A percentile compares a stretch with the other conserved stretches of the same genome.
These are phyloP conservation scores for Candida maltosa DNA, from an alignment of 805 yeast genomes.

Conservation along the genomic window DNA sequence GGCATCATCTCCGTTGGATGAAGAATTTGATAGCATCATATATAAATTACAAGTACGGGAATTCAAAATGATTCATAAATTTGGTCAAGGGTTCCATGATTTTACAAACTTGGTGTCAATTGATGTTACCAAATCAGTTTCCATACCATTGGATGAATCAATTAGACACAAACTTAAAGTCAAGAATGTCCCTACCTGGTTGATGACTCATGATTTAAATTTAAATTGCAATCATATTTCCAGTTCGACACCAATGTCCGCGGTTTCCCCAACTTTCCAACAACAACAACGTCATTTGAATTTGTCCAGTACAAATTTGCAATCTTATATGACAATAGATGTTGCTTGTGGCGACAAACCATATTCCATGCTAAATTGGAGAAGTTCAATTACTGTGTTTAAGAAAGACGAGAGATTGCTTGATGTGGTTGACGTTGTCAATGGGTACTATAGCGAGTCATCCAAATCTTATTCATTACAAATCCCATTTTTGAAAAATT, in stretches of 20 bases:
- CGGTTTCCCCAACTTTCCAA: conserved; percentile 6
- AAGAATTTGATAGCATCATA: conserved; percentile 3
- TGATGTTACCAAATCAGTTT: not conserved
- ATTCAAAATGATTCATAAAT: conserved; percentile 6
- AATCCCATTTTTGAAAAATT: conserved; percentile 34
- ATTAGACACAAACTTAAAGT: not conserved
- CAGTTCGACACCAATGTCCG: conserved; percentile 15
- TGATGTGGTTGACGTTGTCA: conserved; percentile 20
- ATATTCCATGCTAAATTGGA: conserved; percentile 23
- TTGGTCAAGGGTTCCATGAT: conserved; percentile 2
- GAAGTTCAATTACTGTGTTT: conserved; percentile 16
- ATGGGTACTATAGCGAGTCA: conserved; percentile 23
- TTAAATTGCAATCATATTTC: conserved; percentile 7
- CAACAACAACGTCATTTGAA: conserved; percentile 11
- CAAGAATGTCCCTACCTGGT: conserved; percentile 16
- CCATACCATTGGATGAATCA: not conserved
- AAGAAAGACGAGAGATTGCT: conserved; percentile 7
- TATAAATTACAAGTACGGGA: conserved; percentile 7
- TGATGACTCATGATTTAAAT: conserved; percentile 16
- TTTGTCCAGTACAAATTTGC: conserved; percentile 19
- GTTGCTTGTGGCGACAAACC: conserved; percentile 7
- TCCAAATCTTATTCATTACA: conserved; percentile 19
- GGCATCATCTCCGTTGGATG: conserved; percentile 20
- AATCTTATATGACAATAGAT: conserved; percentile 20
- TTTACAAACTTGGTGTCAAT: conserved; percentile 2